Conservation (phyloP, 257 asterid genomes). For the Fraxinus quadrangulata region DNA sequence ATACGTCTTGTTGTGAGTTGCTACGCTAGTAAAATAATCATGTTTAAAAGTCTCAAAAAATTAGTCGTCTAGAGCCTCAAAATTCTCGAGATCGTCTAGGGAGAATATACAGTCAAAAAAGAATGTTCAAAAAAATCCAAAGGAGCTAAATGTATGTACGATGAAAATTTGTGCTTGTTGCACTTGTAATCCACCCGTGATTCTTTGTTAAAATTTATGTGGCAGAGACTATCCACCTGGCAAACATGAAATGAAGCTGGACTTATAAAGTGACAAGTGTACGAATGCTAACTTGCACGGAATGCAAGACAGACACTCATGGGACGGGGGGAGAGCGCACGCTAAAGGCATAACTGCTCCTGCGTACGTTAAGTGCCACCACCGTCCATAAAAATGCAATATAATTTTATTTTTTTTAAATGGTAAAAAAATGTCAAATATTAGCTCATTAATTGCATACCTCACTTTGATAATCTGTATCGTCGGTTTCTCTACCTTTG, state of each 20-base stretch:
- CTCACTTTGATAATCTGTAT: slow-evolving; percentile 62
- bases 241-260: background rate
- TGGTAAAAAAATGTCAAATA: too few relatives aligned
- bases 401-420: too few relatives aligned
- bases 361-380: too few relatives aligned
- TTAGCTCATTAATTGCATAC: slow-evolving; percentile 32
- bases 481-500: slow-evolving; percentile 57
- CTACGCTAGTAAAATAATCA: too few relatives aligned
- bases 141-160: too few relatives aligned
- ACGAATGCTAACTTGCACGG: slow-evolving; percentile 8
- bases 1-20: too few relatives aligned
- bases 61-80: too few relatives aligned
- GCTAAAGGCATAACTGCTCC: background rate
- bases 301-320: background rate
- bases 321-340: background rate
- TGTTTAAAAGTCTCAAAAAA: too few relatives aligned
- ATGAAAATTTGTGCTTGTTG: background rate
- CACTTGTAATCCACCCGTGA: background rate
- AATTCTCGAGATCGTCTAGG: too few relatives aligned
- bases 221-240: slow-evolving; percentile 27
- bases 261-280: background rate
- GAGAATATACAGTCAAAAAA: too few relatives aligned
- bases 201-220: background rate
- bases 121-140: too few relatives aligned
- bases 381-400: too few relatives aligned